Percentiles rank a stretch among this genome's conserved stretches.
phyloP scores from a whole-genome alignment of 2,329 filamentous ascomycete genomes.

The Macrophomina phaseolina region DNA sequence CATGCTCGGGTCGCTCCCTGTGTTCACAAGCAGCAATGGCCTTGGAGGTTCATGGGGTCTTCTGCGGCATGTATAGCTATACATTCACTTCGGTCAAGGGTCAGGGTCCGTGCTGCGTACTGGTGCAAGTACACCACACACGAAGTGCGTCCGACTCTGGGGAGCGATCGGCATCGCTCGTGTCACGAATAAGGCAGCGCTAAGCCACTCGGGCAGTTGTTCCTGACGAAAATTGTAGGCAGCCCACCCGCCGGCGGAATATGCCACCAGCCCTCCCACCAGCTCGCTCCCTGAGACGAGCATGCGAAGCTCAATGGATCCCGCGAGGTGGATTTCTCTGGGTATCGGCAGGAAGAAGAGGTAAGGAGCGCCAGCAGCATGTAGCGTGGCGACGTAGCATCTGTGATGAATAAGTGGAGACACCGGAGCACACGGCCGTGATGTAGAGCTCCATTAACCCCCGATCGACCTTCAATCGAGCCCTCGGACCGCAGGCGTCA shows the following conservation, averaged over 20 bases:
- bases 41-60: not conserved
- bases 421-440: not conserved
- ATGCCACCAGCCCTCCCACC: not conserved
- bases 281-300: not conserved
- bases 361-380: not conserved
- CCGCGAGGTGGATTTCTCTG: not conserved
- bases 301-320: not conserved
- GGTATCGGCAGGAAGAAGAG: not conserved
- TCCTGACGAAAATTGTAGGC: constrained; percentile 15
- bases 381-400: not conserved
- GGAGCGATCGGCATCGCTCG: constrained; percentile 11
- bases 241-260: constrained; percentile 3
- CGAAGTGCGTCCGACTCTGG: not conserved
- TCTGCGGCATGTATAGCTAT: not conserved
- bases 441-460: no score
- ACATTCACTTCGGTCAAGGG: not conserved
- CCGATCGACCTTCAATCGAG: no score
- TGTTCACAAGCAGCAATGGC: no score
- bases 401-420: not conserved
- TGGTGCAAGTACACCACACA: not conserved
- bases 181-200: constrained; percentile 11
- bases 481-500: no score
- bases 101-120: not conserved
- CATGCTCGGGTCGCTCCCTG: not conserved
- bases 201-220: constrained; percentile 6